phyloP scores from a whole-genome alignment of 2,329 filamentous ascomycete species.

The Myriangium duriaei region DNA sequence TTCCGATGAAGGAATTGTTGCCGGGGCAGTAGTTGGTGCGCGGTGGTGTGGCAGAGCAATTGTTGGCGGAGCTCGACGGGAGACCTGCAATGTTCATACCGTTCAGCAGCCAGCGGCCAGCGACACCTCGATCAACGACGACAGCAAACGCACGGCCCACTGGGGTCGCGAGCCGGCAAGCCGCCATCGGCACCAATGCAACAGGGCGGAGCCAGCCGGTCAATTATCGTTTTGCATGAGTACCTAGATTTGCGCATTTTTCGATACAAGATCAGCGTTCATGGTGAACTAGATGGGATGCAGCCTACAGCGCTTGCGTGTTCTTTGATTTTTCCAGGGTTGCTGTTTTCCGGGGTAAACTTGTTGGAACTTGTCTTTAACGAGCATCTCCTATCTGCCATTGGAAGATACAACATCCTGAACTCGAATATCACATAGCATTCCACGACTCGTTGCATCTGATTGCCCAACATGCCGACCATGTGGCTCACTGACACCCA shows the following conservation, averaged over 20 bases:
- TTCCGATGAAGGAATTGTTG: background rate
- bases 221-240: no score
- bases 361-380: no score
- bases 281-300: no score
- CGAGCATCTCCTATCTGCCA: constrained; percentile 1
- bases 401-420: background rate
- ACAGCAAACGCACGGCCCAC: background rate
- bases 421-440: background rate
- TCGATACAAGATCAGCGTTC: no score
- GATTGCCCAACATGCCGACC: constrained; percentile 52
- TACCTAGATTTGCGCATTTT: no score
- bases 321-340: no score
- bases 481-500: constrained; percentile 97
- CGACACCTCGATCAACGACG: background rate
- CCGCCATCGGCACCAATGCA: no score
- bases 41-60: background rate
- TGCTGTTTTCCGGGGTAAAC: no score
- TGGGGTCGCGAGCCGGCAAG: background rate
- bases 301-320: no score
- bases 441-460: background rate
- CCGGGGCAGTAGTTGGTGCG: background rate
- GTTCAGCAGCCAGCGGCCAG: background rate
- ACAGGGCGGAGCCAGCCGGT: no score
- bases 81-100: background rate
- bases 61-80: background rate